phyloP scores from a whole-genome alignment of 179 eudicot species.

The Beta lomatogona region DNA sequence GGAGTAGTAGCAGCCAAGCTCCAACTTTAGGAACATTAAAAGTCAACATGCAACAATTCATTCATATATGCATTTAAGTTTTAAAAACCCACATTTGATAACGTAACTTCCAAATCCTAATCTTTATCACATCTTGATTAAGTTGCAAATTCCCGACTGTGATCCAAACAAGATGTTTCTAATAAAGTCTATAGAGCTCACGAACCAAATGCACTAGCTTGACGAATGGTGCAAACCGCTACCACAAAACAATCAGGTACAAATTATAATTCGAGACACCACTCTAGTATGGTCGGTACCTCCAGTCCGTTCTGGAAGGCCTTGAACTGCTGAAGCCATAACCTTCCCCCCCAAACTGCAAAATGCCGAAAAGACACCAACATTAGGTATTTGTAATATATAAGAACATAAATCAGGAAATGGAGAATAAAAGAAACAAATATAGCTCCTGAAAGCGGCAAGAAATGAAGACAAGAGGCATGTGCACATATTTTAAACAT shows the following conservation, averaged over 20 bases:
- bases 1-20: too few species aligned
- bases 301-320: slow-evolving; percentile 48
- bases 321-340: slow-evolving; percentile 41
- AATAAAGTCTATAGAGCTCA: background rate
- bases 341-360: slow-evolving; percentile 47
- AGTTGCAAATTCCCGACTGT: background rate
- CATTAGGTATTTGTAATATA: background rate
- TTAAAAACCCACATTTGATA: background rate
- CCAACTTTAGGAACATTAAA: too few species aligned
- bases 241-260: background rate
- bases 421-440: background rate
- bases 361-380: slow-evolving; percentile 1
- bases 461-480: too few species aligned
- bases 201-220: background rate
- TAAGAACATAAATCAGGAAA: background rate
- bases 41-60: too few species aligned
- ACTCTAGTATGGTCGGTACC: slow-evolving; percentile 47
- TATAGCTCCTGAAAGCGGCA: background rate
- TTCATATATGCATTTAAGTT: background rate
- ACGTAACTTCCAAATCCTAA: background rate
- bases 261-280: background rate
- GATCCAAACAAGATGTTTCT: background rate
- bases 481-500: background rate
- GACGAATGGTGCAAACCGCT: background rate
- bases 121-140: background rate